Conservation (phyloP, 2,329 filamentous ascomycete species). For the Leptoxyphium fumago region DNA sequence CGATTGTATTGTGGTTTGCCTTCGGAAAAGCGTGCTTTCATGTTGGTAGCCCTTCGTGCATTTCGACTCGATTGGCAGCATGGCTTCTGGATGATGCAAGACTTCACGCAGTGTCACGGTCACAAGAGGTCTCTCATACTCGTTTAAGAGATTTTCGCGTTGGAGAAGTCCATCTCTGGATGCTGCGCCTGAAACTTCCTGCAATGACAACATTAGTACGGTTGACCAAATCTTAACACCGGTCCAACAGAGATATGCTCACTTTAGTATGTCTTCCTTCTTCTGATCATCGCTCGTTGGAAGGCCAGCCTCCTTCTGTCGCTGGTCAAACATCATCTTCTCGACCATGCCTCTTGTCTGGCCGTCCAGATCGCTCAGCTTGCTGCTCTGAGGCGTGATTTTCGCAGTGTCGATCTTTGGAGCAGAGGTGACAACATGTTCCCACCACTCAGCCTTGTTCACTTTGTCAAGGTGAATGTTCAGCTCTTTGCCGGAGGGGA, state of each 20-base stretch:
- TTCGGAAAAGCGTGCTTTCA: too few species aligned
- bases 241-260: not conserved
- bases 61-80: too few species aligned
- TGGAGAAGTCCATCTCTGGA: conserved; percentile 56
- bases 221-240: too few species aligned
- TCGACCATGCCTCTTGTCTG: conserved; percentile 95
- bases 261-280: conserved; percentile 77
- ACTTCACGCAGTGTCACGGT: not conserved
- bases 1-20: too few species aligned
- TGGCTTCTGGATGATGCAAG: too few species aligned
- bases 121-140: too few species aligned
- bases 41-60: too few species aligned
- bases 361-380: conserved; percentile 81
- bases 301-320: conserved; percentile 84
- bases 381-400: conserved; percentile 85
- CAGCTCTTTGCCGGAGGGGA: conserved; percentile 54
- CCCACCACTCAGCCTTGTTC: conserved; percentile 98
- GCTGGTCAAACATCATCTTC: conserved; percentile 99
- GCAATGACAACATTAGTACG: not conserved
- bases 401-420: conserved; percentile 91
- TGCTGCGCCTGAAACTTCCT: conserved; percentile 71
- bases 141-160: conserved; percentile 39
- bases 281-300: conserved; percentile 89
- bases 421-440: conserved; percentile 72
- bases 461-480: conserved; percentile 84